Conservation (phyloP, 1,139 yeast species). For the Pichia sp. region DNA sequence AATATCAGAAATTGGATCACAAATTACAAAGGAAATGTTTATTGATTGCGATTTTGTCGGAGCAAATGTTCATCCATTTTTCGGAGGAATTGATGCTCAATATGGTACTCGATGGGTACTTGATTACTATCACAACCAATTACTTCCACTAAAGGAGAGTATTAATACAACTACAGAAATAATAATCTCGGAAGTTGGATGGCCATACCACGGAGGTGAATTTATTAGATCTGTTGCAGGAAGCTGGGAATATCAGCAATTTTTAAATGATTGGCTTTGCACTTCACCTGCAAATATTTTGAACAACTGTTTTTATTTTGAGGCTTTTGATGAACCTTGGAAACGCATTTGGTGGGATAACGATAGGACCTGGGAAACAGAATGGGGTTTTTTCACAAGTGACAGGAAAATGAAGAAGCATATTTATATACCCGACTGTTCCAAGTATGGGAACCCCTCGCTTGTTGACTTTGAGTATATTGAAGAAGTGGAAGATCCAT, state of each 20-base stretch:
- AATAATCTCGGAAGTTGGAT: slow-evolving; percentile 60
- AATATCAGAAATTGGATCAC: slow-evolving; percentile 52
- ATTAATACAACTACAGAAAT: slow-evolving; percentile 28
- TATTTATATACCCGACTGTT: slow-evolving; percentile 34
- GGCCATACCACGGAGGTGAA: slow-evolving; percentile 64
- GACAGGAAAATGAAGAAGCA: slow-evolving; percentile 43
- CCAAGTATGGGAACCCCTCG: slow-evolving; percentile 8
- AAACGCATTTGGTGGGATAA: slow-evolving; percentile 48
- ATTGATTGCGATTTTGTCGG: slow-evolving; percentile 53
- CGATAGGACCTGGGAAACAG: slow-evolving; percentile 57
- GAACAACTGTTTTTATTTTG: slow-evolving; percentile 42
- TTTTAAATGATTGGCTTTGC: slow-evolving; percentile 53
- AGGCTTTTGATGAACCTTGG: slow-evolving; percentile 76
- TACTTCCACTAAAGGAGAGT: slow-evolving; percentile 29
- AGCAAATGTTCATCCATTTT: slow-evolving; percentile 65
- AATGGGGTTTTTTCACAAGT: slow-evolving; percentile 61
- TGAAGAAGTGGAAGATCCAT: slow-evolving; percentile 6
- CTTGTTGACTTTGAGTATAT: slow-evolving; percentile 1
- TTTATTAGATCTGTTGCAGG: slow-evolving; percentile 47
- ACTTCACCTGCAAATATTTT: slow-evolving; percentile 28
- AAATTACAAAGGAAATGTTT: slow-evolving; percentile 36
- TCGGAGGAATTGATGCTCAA: slow-evolving; percentile 53
- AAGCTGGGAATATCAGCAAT: slow-evolving; percentile 40
- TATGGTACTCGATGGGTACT: slow-evolving; percentile 51
- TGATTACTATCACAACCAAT: slow-evolving; percentile 44